phyloP scores from a whole-genome alignment of 2,329 filamentous ascomycete species.

The Helminthosporium solani region DNA sequence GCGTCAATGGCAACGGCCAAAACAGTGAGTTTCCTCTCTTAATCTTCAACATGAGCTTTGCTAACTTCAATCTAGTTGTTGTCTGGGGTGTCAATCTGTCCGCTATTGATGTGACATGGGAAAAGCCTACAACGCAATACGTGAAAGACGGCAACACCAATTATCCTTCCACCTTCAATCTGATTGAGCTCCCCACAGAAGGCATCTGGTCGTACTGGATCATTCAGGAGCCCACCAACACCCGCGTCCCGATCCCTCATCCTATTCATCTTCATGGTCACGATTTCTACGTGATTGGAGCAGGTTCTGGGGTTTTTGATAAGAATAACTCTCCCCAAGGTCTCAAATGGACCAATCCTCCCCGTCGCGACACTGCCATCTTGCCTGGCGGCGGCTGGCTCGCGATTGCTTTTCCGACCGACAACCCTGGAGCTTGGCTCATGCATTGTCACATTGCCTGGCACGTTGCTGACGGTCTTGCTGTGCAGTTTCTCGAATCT shows the following conservation, averaged over 20 bases:
- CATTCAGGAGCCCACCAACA: constrained; percentile 31
- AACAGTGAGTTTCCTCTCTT: constrained; percentile 17
- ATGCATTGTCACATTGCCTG: constrained; percentile 38
- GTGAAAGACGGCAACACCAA: constrained; percentile 44
- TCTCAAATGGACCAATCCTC: constrained; percentile 24
- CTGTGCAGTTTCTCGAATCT: constrained; percentile 53
- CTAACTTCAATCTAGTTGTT: constrained; percentile 23
- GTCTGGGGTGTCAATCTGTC: constrained; percentile 45
- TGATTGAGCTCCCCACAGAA: constrained; percentile 43
- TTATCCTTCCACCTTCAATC: constrained; percentile 43
- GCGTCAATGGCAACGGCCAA: constrained; percentile 39
- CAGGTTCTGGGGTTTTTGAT: constrained; percentile 13
- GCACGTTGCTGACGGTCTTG: constrained; percentile 61
- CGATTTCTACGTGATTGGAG: constrained; percentile 40
- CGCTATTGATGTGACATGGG: constrained; percentile 47
- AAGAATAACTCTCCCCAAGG: constrained; percentile 7
- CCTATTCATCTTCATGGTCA: constrained; percentile 40
- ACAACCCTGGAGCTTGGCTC: constrained; percentile 52
- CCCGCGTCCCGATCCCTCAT: constrained; percentile 27
- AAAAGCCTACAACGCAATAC: constrained; percentile 47
- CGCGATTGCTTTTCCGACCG: constrained; percentile 54
- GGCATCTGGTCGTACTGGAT: constrained; percentile 42
- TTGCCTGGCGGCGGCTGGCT: constrained; percentile 35
- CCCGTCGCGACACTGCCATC: constrained; percentile 30
- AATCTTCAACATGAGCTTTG: background rate